phyloP scores from a whole-genome alignment of 192 early-diverging fungal genomes.

The Coemansia sp. region DNA sequence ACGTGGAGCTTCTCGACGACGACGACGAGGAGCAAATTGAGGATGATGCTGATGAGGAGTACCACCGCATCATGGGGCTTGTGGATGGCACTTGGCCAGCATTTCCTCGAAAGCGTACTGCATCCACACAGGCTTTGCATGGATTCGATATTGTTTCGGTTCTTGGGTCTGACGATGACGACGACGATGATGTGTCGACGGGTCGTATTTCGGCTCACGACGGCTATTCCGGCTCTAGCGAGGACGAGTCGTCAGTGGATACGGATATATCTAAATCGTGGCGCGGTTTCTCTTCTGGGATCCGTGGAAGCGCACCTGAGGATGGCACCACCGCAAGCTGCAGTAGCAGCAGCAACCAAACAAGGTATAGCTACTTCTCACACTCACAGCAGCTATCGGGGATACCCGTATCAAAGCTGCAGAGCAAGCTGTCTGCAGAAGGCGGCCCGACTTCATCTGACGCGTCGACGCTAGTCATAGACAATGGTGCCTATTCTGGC shows the following conservation, averaged over 20 bases:
- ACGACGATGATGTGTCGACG: conserved; percentile 4
- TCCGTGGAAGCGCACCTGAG: not conserved
- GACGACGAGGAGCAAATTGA: not conserved
- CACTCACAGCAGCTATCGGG: not conserved
- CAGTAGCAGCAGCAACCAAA: conserved; percentile 1
- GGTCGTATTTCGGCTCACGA: not conserved
- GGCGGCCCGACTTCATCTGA: conserved; percentile 30
- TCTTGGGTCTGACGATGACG: conserved; percentile 6
- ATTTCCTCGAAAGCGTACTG: conserved; percentile 36
- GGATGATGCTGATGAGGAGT: not conserved
- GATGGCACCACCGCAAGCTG: not conserved
- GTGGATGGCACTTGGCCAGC: conserved; percentile 3
- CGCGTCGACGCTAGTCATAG: conserved; percentile 31
- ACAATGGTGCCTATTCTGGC: not conserved
- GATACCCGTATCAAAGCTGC: not conserved
- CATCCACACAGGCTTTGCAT: conserved; percentile 44
- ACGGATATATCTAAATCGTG: not conserved
- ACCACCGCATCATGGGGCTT: not conserved
- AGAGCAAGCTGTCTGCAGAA: conserved; percentile 28
- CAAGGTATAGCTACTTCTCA: not conserved
- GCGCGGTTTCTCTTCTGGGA: not conserved
- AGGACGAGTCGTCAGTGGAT: not conserved
- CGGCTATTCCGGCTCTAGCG: conserved; percentile 8
- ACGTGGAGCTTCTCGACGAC: not conserved
- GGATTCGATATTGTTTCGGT: conserved; percentile 35